A percentile compares a stretch with the other conserved stretches of the same genome.
phyloP scores from a whole-genome alignment of 1,284 basidiomycete genomes.

The Xerocomus minutiporus region DNA sequence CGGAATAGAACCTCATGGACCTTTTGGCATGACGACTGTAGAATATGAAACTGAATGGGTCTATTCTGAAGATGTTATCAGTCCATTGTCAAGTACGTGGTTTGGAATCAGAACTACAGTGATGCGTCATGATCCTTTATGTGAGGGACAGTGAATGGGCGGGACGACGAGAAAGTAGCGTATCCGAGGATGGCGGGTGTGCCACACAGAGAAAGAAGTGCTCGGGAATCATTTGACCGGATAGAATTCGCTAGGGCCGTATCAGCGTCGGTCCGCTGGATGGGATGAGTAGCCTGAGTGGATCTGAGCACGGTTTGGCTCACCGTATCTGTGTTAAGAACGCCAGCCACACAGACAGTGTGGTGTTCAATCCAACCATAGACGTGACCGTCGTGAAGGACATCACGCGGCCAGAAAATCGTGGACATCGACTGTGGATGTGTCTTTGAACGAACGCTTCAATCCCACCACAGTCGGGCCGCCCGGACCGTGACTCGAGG shows the following conservation, averaged over 20 bases:
- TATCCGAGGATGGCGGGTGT: conserved; percentile 26
- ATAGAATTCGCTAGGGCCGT: conserved; percentile 11
- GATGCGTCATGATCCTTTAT: conserved; percentile 16
- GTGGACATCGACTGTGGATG: conserved; percentile 30
- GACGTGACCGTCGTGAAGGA: conserved; percentile 40
- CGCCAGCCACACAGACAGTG: conserved; percentile 46
- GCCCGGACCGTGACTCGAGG: not conserved
- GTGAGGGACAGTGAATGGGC: conserved; percentile 10
- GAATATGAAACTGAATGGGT: conserved; percentile 36
- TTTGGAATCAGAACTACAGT: conserved; percentile 13
- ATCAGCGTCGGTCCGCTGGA: conserved; percentile 23
- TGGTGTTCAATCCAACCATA: conserved; percentile 51
- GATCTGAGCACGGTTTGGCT: conserved; percentile 8
- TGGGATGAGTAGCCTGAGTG: conserved; percentile 1
- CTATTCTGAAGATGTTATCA: conserved; percentile 16
- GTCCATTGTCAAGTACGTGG: conserved; percentile 8
- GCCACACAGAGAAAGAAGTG: conserved; percentile 18
- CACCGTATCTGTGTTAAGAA: conserved; percentile 38
- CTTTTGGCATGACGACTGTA: conserved; percentile 47
- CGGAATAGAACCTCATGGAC: conserved; percentile 53
- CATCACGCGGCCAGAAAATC: conserved; percentile 56
- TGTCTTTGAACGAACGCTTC: not conserved
- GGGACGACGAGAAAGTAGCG: conserved; percentile 17
- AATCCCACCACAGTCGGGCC: not conserved
- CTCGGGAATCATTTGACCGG: conserved; percentile 7